Base-by-base conservation (phyloP, 176 grass and related monocot species). In the Metroxylon sagu region DNA sequence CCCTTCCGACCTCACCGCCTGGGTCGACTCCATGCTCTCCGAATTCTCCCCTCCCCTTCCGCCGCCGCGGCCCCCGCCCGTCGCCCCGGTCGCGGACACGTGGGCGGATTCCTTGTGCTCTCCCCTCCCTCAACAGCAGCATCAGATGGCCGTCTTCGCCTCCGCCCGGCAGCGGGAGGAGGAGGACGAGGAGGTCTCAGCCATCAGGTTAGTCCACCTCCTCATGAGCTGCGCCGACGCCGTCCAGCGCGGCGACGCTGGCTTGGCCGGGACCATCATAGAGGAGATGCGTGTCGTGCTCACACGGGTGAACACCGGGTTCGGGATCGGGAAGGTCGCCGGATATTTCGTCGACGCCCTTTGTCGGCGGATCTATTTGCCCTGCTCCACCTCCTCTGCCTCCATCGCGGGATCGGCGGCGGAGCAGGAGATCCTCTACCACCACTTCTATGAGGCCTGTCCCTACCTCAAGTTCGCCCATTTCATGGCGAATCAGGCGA, bases 401-500 rank as follows among this genome's bases (percentile, higher is more conserved):
- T 28, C 18, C 60, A 16, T 3, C 68, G 49, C 52, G 0, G 21
- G 53, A 14, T 66, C 90, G 4, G 18, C 29, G 6, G 56, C 73
- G 4, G 77, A 82, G 23, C 61, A 57, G 25, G 83, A 82, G 14
- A 64, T 96, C 15, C 69, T 96, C 12, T 88, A 85, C 74, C 86
- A 88, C 65, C 83, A 80, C 64, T 96, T 85, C 83, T 96, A 96
- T 83, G 92, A 96, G 80, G 69, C 83, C 2, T 84, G 86, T 57
- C 92, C 92, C 0, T 96, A 96, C 77, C 80, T 96, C 74, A 96
- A 96, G 76, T 96, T 96, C 66, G 92, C 92, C 15, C 92, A 96
- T 39, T 96, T 96, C 74, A 96, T 83, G 12, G 92, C 92, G 5
- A 96, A 96, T 71, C 92, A 96, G 72, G 87, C 92, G 5, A 96